Evolutionary conservation across 352 stramenopile genomes (phyloP).

Genomic region (Globisporangium parvum): DNA sequence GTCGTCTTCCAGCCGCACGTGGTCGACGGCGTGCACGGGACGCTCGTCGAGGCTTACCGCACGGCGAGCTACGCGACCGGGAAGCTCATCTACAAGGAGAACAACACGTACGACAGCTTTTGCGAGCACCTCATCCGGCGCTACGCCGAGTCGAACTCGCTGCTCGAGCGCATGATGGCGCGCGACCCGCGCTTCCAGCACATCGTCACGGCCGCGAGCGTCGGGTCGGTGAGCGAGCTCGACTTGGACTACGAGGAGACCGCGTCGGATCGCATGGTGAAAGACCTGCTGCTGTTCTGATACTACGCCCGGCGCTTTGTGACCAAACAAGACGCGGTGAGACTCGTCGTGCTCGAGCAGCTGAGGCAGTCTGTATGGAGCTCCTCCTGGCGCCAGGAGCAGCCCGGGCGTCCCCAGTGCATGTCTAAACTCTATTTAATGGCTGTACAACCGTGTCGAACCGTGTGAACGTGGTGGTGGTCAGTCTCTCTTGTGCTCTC

Average conservation of each 20-base stretch:
- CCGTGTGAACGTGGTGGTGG: constrained; percentile 3
- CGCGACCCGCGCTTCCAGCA: constrained; percentile 68
- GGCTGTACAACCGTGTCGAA: no score
- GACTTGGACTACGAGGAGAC: constrained; percentile 46
- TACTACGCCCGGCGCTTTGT: constrained; percentile 17
- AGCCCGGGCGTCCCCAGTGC: no score
- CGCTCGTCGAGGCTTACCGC: constrained; percentile 76
- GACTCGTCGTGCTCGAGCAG: no score
- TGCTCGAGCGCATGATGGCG: constrained; percentile 82
- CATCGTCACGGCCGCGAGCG: constrained; percentile 24
- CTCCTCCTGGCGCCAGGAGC: no score
- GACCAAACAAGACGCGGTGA: no score
- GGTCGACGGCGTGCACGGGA: constrained; percentile 68
- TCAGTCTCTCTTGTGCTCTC: neutral
- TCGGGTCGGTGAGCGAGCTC: constrained; percentile 20
- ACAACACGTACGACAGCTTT: constrained; percentile 88
- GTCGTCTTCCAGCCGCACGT: constrained; percentile 75
- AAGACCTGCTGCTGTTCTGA: constrained; percentile 83
- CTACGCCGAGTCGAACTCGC: constrained; percentile 78
- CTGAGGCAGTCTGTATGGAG: no score
- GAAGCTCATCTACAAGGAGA: constrained; percentile 82
- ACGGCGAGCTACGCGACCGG: constrained; percentile 81
- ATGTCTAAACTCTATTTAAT: constrained; percentile 16
- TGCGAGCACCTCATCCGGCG: constrained; percentile 84
- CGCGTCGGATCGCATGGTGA: constrained; percentile 80